Evolutionary conservation across 441 rosid genomes (phyloP).

Genomic region (Gossypium davidsonii): DNA sequence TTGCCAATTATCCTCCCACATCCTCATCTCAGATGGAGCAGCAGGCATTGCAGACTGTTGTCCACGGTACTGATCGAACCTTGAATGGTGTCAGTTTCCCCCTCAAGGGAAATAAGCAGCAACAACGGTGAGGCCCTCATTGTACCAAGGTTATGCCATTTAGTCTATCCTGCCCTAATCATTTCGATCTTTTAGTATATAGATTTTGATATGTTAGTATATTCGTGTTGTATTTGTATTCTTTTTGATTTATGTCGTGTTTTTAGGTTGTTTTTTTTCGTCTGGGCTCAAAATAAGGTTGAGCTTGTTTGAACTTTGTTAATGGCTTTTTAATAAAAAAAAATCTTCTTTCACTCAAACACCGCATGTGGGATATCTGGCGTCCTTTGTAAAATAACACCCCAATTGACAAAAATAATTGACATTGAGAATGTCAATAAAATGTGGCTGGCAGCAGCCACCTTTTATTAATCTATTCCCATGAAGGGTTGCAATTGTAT

Average conservation of each 20-base stretch:
- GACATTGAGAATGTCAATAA: not conserved
- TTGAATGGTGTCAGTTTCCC: slow-evolving; percentile 23
- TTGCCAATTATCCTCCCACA: slow-evolving; percentile 33
- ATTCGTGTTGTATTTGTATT: not conserved
- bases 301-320: not conserved
- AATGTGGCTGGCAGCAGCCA: not conserved
- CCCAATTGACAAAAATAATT: not conserved
- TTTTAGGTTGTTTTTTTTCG: not conserved
- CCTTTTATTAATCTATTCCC: not conserved
- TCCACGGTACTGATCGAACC: slow-evolving; percentile 26
- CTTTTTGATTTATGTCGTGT: not conserved
- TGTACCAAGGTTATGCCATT: slow-evolving; percentile 33
- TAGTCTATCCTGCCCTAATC: not conserved
- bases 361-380: not conserved
- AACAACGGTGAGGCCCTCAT: slow-evolving; percentile 40
- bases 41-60: slow-evolving; percentile 33
- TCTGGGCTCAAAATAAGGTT: not conserved
- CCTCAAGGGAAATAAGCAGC: slow-evolving; percentile 11
- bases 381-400: not conserved
- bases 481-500: not conserved
- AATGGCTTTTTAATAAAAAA: not conserved
- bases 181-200: not conserved
- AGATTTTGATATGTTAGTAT: not conserved
- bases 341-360: not conserved
- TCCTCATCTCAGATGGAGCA: slow-evolving; percentile 42